Percentiles rank a stretch among this genome's conserved stretches.
Evolutionary conservation across 2,329 filamentous ascomycete species (phyloP).

Genomic region (Lachnellula suecica): DNA sequence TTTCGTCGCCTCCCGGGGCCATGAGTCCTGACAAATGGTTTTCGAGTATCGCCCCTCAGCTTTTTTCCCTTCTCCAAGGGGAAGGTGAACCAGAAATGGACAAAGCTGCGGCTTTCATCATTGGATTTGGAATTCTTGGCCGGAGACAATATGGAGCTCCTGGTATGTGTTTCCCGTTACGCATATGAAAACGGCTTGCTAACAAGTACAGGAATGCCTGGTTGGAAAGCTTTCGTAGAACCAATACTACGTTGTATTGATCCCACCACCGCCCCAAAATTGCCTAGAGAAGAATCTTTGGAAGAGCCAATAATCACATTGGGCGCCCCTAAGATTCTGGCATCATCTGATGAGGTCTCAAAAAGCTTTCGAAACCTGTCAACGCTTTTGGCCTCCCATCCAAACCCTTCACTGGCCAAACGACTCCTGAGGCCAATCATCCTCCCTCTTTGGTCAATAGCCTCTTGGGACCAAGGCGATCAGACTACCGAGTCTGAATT

Average conservation of each 20-base stretch:
- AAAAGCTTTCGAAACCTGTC: conserved; percentile 54
- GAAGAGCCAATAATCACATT: conserved; percentile 14
- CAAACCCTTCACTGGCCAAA: conserved; percentile 64
- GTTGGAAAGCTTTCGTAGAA: conserved; percentile 62
- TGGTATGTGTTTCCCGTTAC: conserved; percentile 41
- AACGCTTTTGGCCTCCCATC: conserved; percentile 59
- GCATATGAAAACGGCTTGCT: conserved; percentile 10
- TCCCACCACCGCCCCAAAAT: conserved; percentile 28
- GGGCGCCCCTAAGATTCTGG: conserved; percentile 27
- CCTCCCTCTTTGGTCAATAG: conserved; percentile 62
- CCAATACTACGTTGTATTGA: conserved; percentile 56
- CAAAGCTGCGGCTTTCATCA: conserved; percentile 59
- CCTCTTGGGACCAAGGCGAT: conserved; percentile 46
- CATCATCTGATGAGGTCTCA: conserved; percentile 47
- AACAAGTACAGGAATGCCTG: conserved; percentile 45
- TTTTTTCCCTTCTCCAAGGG: conserved; percentile 62
- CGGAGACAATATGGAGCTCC: conserved; percentile 63
- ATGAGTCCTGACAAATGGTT: conserved; percentile 61
- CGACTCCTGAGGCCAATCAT: conserved; percentile 59
- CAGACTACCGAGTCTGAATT: conserved; percentile 38
- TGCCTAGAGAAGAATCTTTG: neutral
- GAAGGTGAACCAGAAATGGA: conserved; percentile 55
- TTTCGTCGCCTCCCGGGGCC: conserved; percentile 57
- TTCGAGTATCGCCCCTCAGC: conserved; percentile 56
- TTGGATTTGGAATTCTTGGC: conserved; percentile 66